These are phyloP conservation scores for Fusarium pininemorale DNA, from an alignment of 2,329 filamentous ascomycete species.

Conservation along the genomic window DNA sequence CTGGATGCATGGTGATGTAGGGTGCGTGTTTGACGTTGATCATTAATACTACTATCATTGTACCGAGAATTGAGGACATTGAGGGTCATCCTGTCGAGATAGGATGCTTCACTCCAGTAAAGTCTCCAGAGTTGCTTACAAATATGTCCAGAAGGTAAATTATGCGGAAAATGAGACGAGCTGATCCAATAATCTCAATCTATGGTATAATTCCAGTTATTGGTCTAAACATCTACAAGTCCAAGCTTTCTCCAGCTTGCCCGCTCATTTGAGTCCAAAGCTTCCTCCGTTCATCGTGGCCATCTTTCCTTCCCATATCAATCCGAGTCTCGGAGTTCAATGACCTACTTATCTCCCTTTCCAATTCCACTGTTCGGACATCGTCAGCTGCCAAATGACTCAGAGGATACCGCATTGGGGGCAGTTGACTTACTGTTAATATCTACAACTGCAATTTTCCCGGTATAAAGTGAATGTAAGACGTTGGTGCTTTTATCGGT, in stretches of 20 bases:
- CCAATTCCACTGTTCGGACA: background rate
- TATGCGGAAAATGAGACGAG: background rate
- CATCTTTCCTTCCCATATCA: background rate
- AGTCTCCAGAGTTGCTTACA: too few species aligned
- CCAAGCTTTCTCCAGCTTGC: background rate
- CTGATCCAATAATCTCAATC: background rate
- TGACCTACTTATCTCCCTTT: background rate
- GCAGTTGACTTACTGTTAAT: background rate
- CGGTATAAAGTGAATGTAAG: background rate
- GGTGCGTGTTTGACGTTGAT: background rate
- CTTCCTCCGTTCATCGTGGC: background rate
- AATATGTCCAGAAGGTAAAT: too few species aligned
- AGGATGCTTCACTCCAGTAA: background rate
- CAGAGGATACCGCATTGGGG: rapidly evolving
- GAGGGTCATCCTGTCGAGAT: background rate
- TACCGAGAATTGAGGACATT: background rate
- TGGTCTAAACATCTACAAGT: background rate
- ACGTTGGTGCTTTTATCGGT: background rate
- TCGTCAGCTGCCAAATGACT: background rate
- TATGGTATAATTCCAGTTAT: too few species aligned
- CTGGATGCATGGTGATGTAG: background rate
- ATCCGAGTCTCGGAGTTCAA: background rate
- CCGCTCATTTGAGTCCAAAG: background rate
- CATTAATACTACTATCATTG: background rate
- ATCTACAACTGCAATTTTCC: background rate